These are phyloP conservation scores for Albatrellus ellisii DNA, from an alignment of 768 basidiomycete genomes.

Conservation along the genomic window DNA sequence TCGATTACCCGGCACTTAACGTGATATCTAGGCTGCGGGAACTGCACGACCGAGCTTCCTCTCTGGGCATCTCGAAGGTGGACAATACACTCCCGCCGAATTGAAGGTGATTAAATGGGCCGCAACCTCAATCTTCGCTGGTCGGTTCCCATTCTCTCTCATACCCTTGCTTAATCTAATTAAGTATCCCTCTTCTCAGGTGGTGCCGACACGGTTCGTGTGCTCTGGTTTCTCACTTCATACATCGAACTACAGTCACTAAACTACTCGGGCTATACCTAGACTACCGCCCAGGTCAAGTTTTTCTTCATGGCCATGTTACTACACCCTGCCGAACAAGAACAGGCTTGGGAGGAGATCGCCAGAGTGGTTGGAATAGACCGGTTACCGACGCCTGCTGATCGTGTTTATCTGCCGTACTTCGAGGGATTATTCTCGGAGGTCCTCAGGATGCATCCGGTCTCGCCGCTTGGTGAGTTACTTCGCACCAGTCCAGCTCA, in stretches of 20 bases:
- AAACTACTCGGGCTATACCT: too few relatives aligned
- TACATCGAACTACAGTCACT: too few relatives aligned
- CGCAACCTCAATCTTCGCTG: constrained; percentile 13
- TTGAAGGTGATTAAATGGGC: constrained; percentile 14
- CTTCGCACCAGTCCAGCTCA: background rate
- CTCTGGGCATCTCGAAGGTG: constrained; percentile 5
- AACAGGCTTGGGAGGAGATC: constrained; percentile 18
- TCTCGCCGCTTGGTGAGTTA: constrained; percentile 4
- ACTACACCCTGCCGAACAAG: constrained; percentile 7
- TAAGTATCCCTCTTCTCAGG: constrained; percentile 1
- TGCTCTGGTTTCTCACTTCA: too few relatives aligned
- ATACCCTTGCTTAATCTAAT: background rate
- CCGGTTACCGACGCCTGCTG: constrained; percentile 16
- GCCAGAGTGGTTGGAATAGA: constrained; percentile 16
- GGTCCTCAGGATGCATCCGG: constrained; percentile 7
- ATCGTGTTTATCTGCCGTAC: constrained; percentile 18
- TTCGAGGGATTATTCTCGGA: constrained; percentile 18
- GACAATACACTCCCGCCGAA: constrained; percentile 3
- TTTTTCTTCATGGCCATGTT: constrained; percentile 12
- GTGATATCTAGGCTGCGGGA: constrained; percentile 4
- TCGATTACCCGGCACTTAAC: too few relatives aligned
- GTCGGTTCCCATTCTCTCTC: constrained; percentile 1
- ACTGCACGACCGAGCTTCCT: constrained; percentile 12
- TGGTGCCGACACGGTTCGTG: constrained; percentile 11
- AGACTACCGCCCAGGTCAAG: constrained; percentile 2